phyloP scores from a whole-genome alignment of 108 stramenopile genomes.

The Fragilaria radians region DNA sequence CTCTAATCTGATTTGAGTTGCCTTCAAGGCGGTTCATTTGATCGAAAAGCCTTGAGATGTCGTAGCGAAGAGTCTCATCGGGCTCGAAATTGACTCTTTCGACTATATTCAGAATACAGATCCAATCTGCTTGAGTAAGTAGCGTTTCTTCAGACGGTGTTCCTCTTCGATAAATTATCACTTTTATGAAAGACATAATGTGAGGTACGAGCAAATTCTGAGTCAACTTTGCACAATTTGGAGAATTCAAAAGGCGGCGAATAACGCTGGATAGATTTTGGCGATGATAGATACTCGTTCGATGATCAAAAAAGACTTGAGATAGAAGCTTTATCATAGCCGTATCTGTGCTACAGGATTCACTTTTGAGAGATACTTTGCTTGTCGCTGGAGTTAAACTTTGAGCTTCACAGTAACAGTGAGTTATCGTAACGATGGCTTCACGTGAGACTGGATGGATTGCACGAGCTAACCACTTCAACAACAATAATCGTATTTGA shows the following conservation, averaged over 20 bases:
- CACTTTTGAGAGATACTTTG: neutral
- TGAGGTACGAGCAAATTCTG: neutral
- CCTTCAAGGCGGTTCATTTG: neutral
- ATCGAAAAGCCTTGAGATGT: neutral
- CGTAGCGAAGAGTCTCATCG: neutral
- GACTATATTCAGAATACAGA: neutral
- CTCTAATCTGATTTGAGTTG: neutral
- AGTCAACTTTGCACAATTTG: neutral
- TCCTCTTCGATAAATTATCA: neutral
- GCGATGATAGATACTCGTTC: slow-evolving; percentile 2
- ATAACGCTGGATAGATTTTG: slow-evolving; percentile 4
- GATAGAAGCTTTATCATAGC: neutral
- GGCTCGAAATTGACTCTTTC: neutral
- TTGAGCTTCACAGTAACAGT: neutral
- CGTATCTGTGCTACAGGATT: neutral
- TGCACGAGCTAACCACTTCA: slow-evolving; percentile 1
- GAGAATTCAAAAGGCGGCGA: neutral
- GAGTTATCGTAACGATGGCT: neutral
- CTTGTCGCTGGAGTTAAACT: neutral
- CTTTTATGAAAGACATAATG: neutral
- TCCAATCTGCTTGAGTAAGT: neutral
- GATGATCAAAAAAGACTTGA: slow-evolving; percentile 2
- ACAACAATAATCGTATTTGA: neutral
- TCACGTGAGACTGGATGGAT: slow-evolving; percentile 6
- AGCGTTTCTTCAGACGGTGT: neutral